Percentiles rank a stretch among this genome's conserved stretches.
These are phyloP conservation scores for Thuja plicata DNA, from an alignment of 83 land plant genomes.

Conservation along the genomic window DNA sequence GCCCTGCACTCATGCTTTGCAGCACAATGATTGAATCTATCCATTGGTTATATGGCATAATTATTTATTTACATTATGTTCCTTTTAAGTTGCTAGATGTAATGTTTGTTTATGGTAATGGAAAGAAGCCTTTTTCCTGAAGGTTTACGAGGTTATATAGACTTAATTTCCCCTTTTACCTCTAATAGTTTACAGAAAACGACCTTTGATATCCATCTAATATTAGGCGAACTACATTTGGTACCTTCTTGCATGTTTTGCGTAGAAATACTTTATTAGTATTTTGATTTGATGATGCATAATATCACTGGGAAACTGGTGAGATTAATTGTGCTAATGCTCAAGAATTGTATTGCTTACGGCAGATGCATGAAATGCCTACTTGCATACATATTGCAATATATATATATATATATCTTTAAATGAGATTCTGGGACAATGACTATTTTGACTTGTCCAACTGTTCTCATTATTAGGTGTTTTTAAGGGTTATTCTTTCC, in stretches of 20 bases:
- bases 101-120: not conserved
- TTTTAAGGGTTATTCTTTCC: no score
- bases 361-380: not conserved
- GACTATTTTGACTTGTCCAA: not conserved
- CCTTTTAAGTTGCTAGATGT: not conserved
- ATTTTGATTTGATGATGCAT: not conserved
- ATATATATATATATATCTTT: not conserved
- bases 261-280: not conserved
- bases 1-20: not conserved
- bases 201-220: not conserved
- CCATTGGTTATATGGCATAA: not conserved
- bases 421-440: not conserved
- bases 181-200: not conserved
- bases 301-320: not conserved
- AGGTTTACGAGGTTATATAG: not conserved
- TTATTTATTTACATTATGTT: not conserved
- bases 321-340: not conserved
- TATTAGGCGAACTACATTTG: not conserved
- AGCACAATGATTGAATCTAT: conserved; percentile 4
- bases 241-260: not conserved
- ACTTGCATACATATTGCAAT: no score
- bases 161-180: not conserved
- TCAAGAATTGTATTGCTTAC: not conserved
- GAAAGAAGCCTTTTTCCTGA: not conserved
- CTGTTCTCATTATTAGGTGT: not conserved